phyloP scores from a whole-genome alignment of 768 basidiomycete genomes.

The Lactifluus subvellereus region DNA sequence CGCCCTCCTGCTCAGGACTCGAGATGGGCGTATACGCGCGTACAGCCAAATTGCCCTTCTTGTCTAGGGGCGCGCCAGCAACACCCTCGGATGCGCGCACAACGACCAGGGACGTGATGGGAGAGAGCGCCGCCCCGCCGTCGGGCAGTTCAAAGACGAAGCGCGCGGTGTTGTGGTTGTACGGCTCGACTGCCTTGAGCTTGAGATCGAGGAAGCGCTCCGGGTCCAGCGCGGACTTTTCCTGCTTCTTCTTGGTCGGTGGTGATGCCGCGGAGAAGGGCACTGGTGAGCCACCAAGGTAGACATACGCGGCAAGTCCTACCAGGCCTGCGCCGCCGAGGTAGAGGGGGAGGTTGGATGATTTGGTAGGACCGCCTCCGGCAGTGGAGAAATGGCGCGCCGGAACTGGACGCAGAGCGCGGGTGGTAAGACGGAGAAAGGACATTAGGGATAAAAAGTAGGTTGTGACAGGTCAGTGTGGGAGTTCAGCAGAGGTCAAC shows the following conservation, averaged over 20 bases:
- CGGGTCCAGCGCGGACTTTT: slow-evolving; percentile 69
- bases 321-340: slow-evolving; percentile 34
- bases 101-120: slow-evolving; percentile 72
- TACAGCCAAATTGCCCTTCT: slow-evolving; percentile 81
- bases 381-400: slow-evolving; percentile 45
- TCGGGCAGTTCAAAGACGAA: slow-evolving; percentile 80
- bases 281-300: slow-evolving; percentile 36
- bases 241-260: slow-evolving; percentile 33
- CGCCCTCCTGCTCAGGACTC: slow-evolving; percentile 63
- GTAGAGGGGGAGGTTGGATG: slow-evolving; percentile 34
- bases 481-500: no score
- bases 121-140: slow-evolving; percentile 69
- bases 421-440: no score
- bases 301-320: slow-evolving; percentile 42
- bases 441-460: no score
- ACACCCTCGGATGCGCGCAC: slow-evolving; percentile 69
- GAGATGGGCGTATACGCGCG: slow-evolving; percentile 85
- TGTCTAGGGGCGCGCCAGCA: slow-evolving; percentile 42
- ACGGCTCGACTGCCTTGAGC: slow-evolving; percentile 72
- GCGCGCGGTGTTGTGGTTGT: slow-evolving; percentile 92
- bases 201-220: slow-evolving; percentile 27
- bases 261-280: slow-evolving; percentile 24
- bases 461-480: no score
- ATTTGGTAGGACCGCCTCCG: slow-evolving; percentile 32
- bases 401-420: slow-evolving; percentile 14